Base-by-base conservation (phyloP, 306 rosid species). In the Pueraria montana region DNA sequence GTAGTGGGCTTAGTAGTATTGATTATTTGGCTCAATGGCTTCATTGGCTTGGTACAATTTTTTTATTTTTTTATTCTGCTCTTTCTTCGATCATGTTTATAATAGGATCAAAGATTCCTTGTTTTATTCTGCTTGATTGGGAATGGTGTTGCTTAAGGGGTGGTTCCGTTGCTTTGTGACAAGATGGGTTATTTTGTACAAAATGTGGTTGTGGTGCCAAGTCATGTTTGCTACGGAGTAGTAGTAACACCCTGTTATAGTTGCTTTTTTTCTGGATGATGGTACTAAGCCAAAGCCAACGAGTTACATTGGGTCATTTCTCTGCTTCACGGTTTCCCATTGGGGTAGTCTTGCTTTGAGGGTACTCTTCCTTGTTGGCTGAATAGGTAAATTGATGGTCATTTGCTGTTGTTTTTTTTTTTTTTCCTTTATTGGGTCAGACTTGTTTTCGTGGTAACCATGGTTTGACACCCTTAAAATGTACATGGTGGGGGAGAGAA, bases 181-280 rank as follows among this genome's bases (percentile, higher is more conserved):
- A 66, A 26, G 72, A 17, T 17, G 45, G 70, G 42, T 27, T 62
- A 27, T 63, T 63, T 27, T 63, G 43, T 63, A 63, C 43, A 62
- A 3, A 63, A 63, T 64, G 23, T 30, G n/a, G 45, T 64, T 64
- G 45, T 13, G 18, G 10, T 12, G 40, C 11, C 20, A 62, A 26
- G 3, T 27, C 21, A 2, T 63, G 11, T 6, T 30, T 65, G 2
- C 8, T 23, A 4, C 8, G 32, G 66, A 59, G 38, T 59, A 11
- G 71, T 17, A 7, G 26, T 7, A 32, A 65, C 6, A n/a, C 48
- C 1, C 26, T 36, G 30, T 38, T 36, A 36, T 4, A 8, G 48
- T 65, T 34, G 24, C 21, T 34, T 18, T 7, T 38, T 38, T 66
- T 9, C 0, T 16, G 12, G 13, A 36, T 8, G 14, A 36, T 65